These are phyloP conservation scores for Pseudocercospora eumusae DNA, from an alignment of 2,329 filamentous ascomycete genomes.

Conservation along the genomic window DNA sequence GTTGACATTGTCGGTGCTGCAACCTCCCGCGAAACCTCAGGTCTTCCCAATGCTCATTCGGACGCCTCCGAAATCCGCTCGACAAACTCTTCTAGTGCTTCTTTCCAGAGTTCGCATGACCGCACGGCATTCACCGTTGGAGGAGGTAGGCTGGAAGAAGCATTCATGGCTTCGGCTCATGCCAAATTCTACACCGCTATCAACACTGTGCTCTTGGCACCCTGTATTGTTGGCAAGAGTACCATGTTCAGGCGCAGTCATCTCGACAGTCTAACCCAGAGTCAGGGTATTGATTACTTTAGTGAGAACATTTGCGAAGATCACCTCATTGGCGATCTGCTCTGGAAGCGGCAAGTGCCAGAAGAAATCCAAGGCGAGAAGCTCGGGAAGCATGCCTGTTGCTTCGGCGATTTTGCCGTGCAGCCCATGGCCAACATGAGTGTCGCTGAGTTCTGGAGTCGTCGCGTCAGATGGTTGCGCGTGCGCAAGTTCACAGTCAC, in stretches of 20 bases:
- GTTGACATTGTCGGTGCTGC: constrained; percentile 62
- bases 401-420: constrained; percentile 82
- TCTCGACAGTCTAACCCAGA: constrained; percentile 69
- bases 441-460: constrained; percentile 72
- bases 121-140: constrained; percentile 45
- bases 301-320: constrained; percentile 97
- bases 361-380: constrained; percentile 42
- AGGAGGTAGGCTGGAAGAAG: constrained; percentile 86
- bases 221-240: constrained; percentile 93
- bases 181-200: constrained; percentile 98
- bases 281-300: constrained; percentile 83
- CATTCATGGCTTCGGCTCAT: constrained; percentile 91
- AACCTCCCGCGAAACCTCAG: constrained; percentile 30
- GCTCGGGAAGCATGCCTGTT: constrained; percentile 77
- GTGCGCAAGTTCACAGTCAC: constrained; percentile 94
- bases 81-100: constrained; percentile 32
- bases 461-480: constrained; percentile 84
- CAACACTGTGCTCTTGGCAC: constrained; percentile 86
- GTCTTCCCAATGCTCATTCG: constrained; percentile 25
- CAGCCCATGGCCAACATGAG: constrained; percentile 87
- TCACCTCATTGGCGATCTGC: constrained; percentile 86
- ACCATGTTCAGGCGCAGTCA: constrained; percentile 98
- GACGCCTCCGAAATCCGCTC: constrained; percentile 27
- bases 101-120: constrained; percentile 24
- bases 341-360: constrained; percentile 70